phyloP scores from a whole-genome alignment of 1,284 basidiomycete species.

The Heterobasidion annosum region DNA sequence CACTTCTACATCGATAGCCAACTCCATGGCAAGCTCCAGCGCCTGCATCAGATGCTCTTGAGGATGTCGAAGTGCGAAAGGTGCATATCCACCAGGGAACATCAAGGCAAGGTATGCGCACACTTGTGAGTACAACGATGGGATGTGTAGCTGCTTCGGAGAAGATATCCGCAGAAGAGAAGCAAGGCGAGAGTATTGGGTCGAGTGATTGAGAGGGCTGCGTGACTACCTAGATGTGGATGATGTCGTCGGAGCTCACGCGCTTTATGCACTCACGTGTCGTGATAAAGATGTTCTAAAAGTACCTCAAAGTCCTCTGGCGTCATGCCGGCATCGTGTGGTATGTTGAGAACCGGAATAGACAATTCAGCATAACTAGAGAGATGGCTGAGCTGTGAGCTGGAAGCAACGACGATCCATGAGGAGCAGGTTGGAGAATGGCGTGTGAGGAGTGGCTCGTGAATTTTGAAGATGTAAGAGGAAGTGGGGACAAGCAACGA shows the following conservation, averaged over 20 bases:
- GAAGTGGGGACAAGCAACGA: slow-evolving; percentile 39
- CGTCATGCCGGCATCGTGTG: slow-evolving; percentile 23
- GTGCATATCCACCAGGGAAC: slow-evolving; percentile 29
- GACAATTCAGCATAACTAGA: background rate
- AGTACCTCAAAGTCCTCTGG: slow-evolving; percentile 43
- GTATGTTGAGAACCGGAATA: slow-evolving; percentile 22
- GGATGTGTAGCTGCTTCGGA: slow-evolving; percentile 44
- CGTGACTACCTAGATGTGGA: slow-evolving; percentile 2
- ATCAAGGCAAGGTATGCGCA: slow-evolving; percentile 28
- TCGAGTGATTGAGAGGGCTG: slow-evolving; percentile 35
- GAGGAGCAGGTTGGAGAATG: slow-evolving; percentile 36
- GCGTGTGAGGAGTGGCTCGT: slow-evolving; percentile 38
- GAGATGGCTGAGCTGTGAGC: slow-evolving; percentile 1
- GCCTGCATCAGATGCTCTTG: slow-evolving; percentile 36
- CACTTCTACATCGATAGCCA: slow-evolving; percentile 32
- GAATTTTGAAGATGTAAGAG: slow-evolving; percentile 41
- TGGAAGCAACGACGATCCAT: slow-evolving; percentile 6
- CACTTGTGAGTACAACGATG: slow-evolving; percentile 36
- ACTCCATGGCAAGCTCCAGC: slow-evolving; percentile 35
- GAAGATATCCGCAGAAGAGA: slow-evolving; percentile 47
- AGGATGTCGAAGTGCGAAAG: slow-evolving; percentile 22
- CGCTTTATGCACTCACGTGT: slow-evolving; percentile 36
- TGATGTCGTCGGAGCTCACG: slow-evolving; percentile 1
- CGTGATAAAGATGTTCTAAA: slow-evolving; percentile 54
- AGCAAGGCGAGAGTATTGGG: slow-evolving; percentile 35